Evolutionary conservation across 164 flowering plant species (phyloP).

Genomic region (Magnolia sinica): DNA sequence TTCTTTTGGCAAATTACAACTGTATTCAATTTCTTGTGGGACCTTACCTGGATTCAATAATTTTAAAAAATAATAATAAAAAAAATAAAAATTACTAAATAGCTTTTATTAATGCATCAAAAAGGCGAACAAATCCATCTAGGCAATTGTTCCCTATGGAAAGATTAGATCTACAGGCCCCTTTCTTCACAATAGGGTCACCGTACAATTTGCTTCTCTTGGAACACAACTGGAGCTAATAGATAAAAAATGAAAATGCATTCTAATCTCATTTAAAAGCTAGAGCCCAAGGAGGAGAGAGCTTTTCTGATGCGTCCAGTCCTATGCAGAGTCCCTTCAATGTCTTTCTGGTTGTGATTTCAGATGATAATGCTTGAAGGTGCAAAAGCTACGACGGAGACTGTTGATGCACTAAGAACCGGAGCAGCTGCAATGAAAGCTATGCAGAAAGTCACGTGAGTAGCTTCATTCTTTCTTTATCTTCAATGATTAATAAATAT

Average conservation of each 20-base stretch:
- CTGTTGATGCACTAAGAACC: constrained; percentile 46
- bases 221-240: not conserved
- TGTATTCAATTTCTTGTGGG: not conserved
- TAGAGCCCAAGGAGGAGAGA: not conserved
- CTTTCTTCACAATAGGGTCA: not conserved
- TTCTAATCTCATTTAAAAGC: not conserved
- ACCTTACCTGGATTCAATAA: not conserved
- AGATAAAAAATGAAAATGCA: not conserved
- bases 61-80: no score
- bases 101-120: not conserved
- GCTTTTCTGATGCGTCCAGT: no score
- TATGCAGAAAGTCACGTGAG: constrained; percentile 48
- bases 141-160: not conserved
- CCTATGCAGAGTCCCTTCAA: not conserved
- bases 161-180: not conserved
- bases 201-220: not conserved
- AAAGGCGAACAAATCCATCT: not conserved
- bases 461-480: not conserved
- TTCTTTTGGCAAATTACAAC: not conserved
- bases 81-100: no score
- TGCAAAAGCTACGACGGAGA: constrained; percentile 46
- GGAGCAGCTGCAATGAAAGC: constrained; percentile 51
- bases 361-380: constrained; percentile 48
- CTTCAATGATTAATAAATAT: not conserved
- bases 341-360: not conserved